A percentile compares a stretch with the other conserved stretches of the same genome.
Evolutionary conservation across 768 basidiomycete species (phyloP).

Genomic region (Podaxis sp.): DNA sequence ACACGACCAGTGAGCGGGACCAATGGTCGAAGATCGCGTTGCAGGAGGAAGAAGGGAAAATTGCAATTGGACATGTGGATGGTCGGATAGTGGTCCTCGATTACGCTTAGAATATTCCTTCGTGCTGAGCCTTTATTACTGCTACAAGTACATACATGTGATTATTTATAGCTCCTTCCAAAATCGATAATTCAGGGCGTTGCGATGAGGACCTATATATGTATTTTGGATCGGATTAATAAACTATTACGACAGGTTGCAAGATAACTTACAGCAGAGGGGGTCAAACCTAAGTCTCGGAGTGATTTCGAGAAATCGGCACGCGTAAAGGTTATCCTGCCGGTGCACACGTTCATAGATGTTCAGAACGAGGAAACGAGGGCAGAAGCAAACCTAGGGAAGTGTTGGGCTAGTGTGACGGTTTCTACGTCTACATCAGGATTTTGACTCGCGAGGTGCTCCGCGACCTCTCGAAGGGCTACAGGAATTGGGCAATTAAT

Average conservation of each 20-base stretch:
- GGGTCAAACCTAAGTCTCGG: slow-evolving; percentile 82
- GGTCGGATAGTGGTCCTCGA: slow-evolving; percentile 49
- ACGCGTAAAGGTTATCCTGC: slow-evolving; percentile 71
- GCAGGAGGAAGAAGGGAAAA: slow-evolving; percentile 43
- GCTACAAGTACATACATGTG: slow-evolving; percentile 12
- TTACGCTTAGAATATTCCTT: slow-evolving; percentile 30
- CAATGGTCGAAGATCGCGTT: slow-evolving; percentile 45
- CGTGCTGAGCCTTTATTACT: background rate
- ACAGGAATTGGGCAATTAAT: slow-evolving; percentile 4
- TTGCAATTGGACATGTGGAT: slow-evolving; percentile 37
- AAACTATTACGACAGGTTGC: background rate
- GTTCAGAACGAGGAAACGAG: background rate
- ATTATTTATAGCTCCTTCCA: background rate
- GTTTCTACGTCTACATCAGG: slow-evolving; percentile 70
- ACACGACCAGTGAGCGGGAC: slow-evolving; percentile 35
- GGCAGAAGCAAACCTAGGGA: slow-evolving; percentile 63
- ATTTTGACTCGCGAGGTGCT: slow-evolving; percentile 77
- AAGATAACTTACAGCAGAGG: slow-evolving; percentile 67
- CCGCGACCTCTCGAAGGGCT: slow-evolving; percentile 86
- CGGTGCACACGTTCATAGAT: background rate
- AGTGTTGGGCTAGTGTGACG: slow-evolving; percentile 72
- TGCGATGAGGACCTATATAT: slow-evolving; percentile 50
- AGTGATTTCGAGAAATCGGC: slow-evolving; percentile 78
- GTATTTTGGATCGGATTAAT: slow-evolving; percentile 3
- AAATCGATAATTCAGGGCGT: slow-evolving; percentile 22